phyloP scores from a whole-genome alignment of 1,284 basidiomycete genomes.

The Sporisorium iseilematis-ciliati region DNA sequence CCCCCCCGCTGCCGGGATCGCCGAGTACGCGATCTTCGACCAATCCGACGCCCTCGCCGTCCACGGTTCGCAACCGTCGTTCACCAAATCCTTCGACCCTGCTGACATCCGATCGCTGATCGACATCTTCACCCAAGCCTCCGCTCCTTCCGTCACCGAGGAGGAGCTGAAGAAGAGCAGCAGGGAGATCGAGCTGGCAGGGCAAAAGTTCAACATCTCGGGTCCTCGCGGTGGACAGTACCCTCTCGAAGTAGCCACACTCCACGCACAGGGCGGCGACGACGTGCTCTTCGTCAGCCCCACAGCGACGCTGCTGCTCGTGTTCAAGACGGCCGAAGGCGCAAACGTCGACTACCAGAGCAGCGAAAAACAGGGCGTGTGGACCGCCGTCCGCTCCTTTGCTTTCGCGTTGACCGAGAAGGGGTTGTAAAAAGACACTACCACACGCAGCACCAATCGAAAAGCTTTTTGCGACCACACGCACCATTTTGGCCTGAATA shows the following conservation, averaged over 20 bases:
- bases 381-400: conserved; percentile 36
- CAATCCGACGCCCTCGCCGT: conserved; percentile 28
- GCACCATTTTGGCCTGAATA: too few species aligned
- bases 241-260: conserved; percentile 34
- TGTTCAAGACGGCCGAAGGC: conserved; percentile 35
- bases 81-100: conserved; percentile 32
- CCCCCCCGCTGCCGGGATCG: conserved; percentile 35
- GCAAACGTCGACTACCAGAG: conserved; percentile 32
- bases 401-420: conserved; percentile 40
- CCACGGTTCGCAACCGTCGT: conserved; percentile 28
- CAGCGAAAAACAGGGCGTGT: conserved; percentile 42
- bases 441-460: background rate
- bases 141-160: conserved; percentile 27
- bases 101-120: conserved; percentile 23
- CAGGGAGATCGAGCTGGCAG: conserved; percentile 16
- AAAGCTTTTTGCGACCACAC: background rate
- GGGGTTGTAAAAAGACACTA: conserved; percentile 28
- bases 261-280: conserved; percentile 23
- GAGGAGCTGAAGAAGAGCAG: conserved; percentile 19
- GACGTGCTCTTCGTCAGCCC: conserved; percentile 42
- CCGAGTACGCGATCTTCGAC: conserved; percentile 47
- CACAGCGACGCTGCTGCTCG: conserved; percentile 36
- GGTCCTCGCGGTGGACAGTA: conserved; percentile 43
- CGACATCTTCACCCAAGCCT: conserved; percentile 38
- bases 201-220: conserved; percentile 27